Percentiles rank a stretch among this genome's conserved stretches.
phyloP scores from a whole-genome alignment of 495 filamentous ascomycete species.

The Lasiosphaeris hirsuta region DNA sequence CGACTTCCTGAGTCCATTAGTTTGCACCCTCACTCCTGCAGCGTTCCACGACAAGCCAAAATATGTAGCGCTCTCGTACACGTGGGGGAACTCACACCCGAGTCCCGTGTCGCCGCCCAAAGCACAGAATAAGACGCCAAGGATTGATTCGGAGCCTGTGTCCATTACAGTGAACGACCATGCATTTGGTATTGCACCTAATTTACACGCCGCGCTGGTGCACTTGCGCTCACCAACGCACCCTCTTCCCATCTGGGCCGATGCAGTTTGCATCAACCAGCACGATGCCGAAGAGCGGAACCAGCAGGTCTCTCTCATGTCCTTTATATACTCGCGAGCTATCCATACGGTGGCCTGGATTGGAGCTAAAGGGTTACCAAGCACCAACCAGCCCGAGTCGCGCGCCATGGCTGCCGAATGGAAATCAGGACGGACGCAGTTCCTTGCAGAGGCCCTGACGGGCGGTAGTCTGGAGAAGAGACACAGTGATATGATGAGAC shows the following conservation, averaged over 20 bases:
- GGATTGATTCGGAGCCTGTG: background rate
- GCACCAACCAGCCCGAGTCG: background rate
- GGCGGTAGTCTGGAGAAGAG: background rate
- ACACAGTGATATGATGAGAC: constrained; percentile 12
- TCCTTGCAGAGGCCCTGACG: background rate
- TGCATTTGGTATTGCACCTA: constrained; percentile 16
- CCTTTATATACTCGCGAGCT: constrained; percentile 21
- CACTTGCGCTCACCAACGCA: constrained; percentile 17
- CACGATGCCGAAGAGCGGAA: constrained; percentile 21
- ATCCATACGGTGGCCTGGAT: constrained; percentile 17
- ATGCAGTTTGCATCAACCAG: constrained; percentile 30
- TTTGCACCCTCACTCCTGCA: constrained; percentile 12
- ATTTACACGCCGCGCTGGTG: constrained; percentile 17
- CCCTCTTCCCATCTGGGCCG: constrained; percentile 25
- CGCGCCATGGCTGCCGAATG: background rate
- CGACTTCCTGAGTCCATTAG: constrained; percentile 14
- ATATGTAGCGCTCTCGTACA: constrained; percentile 25
- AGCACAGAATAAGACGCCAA: background rate
- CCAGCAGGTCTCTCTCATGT: constrained; percentile 30
- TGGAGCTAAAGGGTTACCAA: background rate
- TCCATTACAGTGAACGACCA: constrained; percentile 18
- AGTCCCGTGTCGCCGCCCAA: background rate
- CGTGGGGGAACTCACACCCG: constrained; percentile 15
- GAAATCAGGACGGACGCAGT: background rate
- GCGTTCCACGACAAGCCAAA: constrained; percentile 15